These are phyloP conservation scores for Yarrowia keelungensis DNA, from an alignment of 805 yeast species.

Conservation along the genomic window DNA sequence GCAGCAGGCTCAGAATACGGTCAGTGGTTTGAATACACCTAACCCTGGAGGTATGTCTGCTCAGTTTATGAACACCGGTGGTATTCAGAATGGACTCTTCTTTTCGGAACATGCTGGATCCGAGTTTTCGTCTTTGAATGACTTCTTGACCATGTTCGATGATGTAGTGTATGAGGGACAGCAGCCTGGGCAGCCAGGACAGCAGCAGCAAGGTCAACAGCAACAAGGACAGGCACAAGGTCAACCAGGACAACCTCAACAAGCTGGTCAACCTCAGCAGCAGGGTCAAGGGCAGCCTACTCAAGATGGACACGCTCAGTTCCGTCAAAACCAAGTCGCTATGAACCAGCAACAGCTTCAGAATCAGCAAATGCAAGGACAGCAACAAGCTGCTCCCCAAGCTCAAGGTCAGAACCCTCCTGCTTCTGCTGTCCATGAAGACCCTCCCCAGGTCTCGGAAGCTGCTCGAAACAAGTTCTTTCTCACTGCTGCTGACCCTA, in stretches of 20 bases:
- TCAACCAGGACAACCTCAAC: background rate
- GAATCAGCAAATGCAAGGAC: conserved; percentile 1
- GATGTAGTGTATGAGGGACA: conserved; percentile 52
- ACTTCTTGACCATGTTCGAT: conserved; percentile 87
- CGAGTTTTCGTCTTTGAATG: conserved; percentile 88
- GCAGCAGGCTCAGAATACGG: background rate
- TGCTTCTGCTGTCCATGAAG: background rate
- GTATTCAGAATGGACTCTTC: conserved; percentile 64
- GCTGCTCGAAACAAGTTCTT: conserved; percentile 91
- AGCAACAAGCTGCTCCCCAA: background rate
- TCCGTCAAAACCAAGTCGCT: too few species aligned
- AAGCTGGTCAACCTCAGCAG: too few species aligned
- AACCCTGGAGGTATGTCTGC: conserved; percentile 6
- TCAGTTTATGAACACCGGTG: conserved; percentile 15
- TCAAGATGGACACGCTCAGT: too few species aligned
- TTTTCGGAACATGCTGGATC: conserved; percentile 92
- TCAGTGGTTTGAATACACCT: conserved; percentile 16
- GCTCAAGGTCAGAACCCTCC: background rate
- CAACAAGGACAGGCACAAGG: conserved; percentile 4
- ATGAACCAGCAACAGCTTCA: conserved; percentile 3
- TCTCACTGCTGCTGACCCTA: conserved; percentile 95
- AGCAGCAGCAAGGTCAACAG: background rate
- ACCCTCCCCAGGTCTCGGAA: conserved; percentile 40
- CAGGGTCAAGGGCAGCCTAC: background rate
- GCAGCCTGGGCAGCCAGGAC: background rate